phyloP scores from a whole-genome alignment of 2,329 filamentous ascomycete species.

The Fusarium sp. region DNA sequence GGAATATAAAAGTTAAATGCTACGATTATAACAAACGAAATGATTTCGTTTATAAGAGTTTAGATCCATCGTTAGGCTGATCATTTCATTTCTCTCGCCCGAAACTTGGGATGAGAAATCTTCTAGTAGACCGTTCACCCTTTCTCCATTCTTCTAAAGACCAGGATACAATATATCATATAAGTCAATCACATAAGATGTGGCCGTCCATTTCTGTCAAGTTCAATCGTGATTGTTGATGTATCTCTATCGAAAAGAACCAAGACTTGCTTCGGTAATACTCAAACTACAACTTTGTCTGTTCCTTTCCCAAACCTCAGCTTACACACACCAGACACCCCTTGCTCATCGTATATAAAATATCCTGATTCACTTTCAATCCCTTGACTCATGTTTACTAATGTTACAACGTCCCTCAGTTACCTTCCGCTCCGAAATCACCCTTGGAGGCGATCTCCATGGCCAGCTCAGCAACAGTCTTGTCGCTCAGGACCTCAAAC shows the following conservation, averaged over 20 bases:
- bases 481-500: slow-evolving; percentile 60
- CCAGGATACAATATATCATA: background rate
- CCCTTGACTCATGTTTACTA: background rate
- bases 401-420: background rate
- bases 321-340: background rate
- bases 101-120: background rate
- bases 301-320: background rate
- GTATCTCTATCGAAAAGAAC: background rate
- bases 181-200: background rate
- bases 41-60: background rate
- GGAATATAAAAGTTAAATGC: background rate
- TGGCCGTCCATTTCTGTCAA: background rate
- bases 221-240: background rate
- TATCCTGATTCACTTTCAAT: background rate
- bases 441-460: slow-evolving; percentile 51
- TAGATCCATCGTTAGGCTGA: background rate
- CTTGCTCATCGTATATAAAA: slow-evolving; percentile 3
- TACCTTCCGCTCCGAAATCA: slow-evolving; percentile 40
- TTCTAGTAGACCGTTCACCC: background rate
- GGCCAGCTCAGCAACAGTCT: slow-evolving; percentile 54
- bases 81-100: background rate
- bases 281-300: background rate
- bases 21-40: background rate
- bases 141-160: background rate
- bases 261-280: background rate